A percentile compares a stretch with the other conserved stretches of the same genome.
Evolutionary conservation across 2,329 filamentous ascomycete genomes (phyloP).

Genomic region (Monosporascus sp.): DNA sequence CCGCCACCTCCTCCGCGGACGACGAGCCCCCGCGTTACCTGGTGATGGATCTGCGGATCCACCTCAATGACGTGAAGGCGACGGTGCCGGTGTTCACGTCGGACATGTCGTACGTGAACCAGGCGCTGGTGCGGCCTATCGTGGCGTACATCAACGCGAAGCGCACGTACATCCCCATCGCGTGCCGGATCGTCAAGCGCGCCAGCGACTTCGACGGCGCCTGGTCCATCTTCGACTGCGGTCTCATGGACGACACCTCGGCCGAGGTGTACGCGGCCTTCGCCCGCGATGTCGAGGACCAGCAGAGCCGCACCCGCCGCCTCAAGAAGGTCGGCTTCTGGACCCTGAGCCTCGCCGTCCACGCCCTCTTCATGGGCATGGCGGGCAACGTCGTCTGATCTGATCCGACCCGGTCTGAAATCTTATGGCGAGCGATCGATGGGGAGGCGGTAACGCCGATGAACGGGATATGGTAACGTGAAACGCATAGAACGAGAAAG

Average conservation of each 20-base stretch:
- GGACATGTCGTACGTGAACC: slow-evolving; percentile 92
- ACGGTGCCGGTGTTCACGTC: slow-evolving; percentile 88
- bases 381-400: slow-evolving; percentile 66
- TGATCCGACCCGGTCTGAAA: neutral
- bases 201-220: slow-evolving; percentile 87
- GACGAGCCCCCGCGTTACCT: slow-evolving; percentile 70
- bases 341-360: slow-evolving; percentile 87
- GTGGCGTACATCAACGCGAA: slow-evolving; percentile 97
- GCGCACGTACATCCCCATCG: slow-evolving; percentile 91
- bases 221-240: slow-evolving; percentile 92
- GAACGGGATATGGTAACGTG: neutral
- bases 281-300: slow-evolving; percentile 82
- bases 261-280: slow-evolving; percentile 95
- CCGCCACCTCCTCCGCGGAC: neutral
- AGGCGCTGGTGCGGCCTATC: slow-evolving; percentile 89
- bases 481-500: neutral
- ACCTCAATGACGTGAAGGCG: slow-evolving; percentile 91
- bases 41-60: slow-evolving; percentile 90
- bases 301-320: slow-evolving; percentile 76
- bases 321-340: slow-evolving; percentile 96
- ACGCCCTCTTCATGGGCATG: slow-evolving; percentile 92
- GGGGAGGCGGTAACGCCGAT: neutral
- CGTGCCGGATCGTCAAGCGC: slow-evolving; percentile 88
- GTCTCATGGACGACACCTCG: slow-evolving; percentile 87
- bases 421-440: neutral